Evolutionary conservation across 352 stramenopile genomes (phyloP).

Genomic region (Pythium utonaiense): DNA sequence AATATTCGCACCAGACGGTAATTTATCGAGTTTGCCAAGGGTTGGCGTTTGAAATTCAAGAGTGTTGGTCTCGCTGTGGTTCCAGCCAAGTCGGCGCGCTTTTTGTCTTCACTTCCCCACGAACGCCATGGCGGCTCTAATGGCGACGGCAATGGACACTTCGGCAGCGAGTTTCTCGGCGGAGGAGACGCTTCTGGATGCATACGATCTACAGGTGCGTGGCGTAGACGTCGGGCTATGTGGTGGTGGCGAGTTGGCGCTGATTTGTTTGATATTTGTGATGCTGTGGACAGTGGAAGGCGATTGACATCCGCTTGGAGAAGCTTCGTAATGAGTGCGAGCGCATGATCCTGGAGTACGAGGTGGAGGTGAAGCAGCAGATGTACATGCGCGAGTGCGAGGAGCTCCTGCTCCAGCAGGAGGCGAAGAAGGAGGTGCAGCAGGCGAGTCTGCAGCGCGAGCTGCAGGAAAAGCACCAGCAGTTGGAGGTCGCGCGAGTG

Average conservation of each 20-base stretch:
- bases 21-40: neutral
- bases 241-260: neutral
- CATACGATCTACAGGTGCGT: slow-evolving; percentile 60
- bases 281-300: slow-evolving; percentile 39
- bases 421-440: slow-evolving; percentile 23
- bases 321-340: slow-evolving; percentile 56
- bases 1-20: neutral
- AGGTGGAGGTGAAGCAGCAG: slow-evolving; percentile 51
- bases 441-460: neutral
- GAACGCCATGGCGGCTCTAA: slow-evolving; percentile 25
- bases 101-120: neutral
- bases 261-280: neutral
- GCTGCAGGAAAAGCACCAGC: slow-evolving; percentile 2
- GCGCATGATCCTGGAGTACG: slow-evolving; percentile 42
- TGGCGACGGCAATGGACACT: slow-evolving; percentile 14
- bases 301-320: slow-evolving; percentile 52
- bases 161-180: slow-evolving; percentile 15
- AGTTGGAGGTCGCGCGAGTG: neutral
- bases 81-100: neutral
- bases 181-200: slow-evolving; percentile 59
- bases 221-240: neutral
- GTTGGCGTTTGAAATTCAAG: slow-evolving; percentile 13
- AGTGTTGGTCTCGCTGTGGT: slow-evolving; percentile 1
- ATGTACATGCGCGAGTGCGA: slow-evolving; percentile 39
- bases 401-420: slow-evolving; percentile 22